These are phyloP conservation scores for Hanseniaspora pseudoguilliermondii DNA, from an alignment of 805 yeast species.

Conservation along the genomic window DNA sequence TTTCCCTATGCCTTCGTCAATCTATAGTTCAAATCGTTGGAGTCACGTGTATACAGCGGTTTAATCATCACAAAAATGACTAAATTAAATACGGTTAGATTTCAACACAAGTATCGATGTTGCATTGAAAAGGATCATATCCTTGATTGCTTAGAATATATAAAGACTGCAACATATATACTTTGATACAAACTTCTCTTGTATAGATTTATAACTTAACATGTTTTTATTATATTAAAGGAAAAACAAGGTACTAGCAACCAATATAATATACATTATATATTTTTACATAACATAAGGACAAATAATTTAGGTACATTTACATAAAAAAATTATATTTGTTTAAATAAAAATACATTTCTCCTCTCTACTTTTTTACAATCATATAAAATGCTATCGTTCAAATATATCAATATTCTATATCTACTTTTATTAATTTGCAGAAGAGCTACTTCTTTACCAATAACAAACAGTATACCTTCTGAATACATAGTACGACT, in stretches of 20 bases:
- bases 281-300: neutral
- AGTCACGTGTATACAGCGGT: neutral
- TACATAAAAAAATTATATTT: too few species aligned
- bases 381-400: neutral
- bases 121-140: too few species aligned
- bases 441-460: neutral
- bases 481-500: conserved; percentile 39
- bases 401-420: neutral
- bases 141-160: too few species aligned
- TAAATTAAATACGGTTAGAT: neutral
- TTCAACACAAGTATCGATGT: too few species aligned
- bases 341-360: too few species aligned
- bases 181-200: too few species aligned
- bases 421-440: neutral
- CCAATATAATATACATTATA: neutral
- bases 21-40: neutral
- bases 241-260: neutral
- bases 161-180: too few species aligned
- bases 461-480: neutral
- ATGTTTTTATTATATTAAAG: neutral
- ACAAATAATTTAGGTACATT: too few species aligned
- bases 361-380: too few species aligned
- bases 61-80: neutral
- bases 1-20: neutral
- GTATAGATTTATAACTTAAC: neutral